phyloP scores from a whole-genome alignment of 345 rosid species.

The Camelina sativa region DNA sequence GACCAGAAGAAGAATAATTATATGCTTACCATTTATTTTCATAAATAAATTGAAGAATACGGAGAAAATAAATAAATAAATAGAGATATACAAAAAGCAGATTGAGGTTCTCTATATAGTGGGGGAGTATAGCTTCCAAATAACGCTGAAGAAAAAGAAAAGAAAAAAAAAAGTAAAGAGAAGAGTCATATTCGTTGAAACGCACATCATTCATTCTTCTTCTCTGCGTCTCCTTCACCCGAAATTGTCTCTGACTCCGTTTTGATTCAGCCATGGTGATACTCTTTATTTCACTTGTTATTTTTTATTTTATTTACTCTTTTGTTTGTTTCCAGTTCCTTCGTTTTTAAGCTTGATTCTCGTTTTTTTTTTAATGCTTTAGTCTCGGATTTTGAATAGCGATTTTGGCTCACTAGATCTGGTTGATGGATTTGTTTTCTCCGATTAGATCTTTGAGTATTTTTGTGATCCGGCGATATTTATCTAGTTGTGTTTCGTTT shows the following conservation, averaged over 20 bases:
- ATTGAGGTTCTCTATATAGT: slow-evolving; percentile 11
- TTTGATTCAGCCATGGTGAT: slow-evolving; percentile 44
- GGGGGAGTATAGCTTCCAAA: slow-evolving; percentile 32
- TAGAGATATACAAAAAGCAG: neutral
- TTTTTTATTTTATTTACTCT: neutral
- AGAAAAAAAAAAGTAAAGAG: slow-evolving; percentile 12
- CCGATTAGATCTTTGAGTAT: slow-evolving; percentile 25
- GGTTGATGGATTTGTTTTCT: slow-evolving; percentile 31
- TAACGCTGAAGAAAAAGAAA: slow-evolving; percentile 19
- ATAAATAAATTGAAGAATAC: neutral
- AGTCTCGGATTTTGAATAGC: slow-evolving; percentile 10
- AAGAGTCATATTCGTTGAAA: slow-evolving; percentile 26
- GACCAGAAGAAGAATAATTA: neutral
- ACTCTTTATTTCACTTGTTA: neutral
- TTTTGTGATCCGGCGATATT: slow-evolving; percentile 15
- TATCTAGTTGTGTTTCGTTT: slow-evolving; percentile 16
- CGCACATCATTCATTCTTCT: slow-evolving; percentile 12
- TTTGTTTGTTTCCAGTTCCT: neutral
- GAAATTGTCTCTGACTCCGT: slow-evolving; percentile 20
- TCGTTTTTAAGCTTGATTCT: slow-evolving; percentile 11
- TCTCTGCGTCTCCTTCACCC: slow-evolving; percentile 29
- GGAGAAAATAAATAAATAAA: neutral
- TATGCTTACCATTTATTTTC: neutral
- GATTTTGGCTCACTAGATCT: slow-evolving; percentile 37
- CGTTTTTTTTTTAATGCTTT: neutral